Evolutionary conservation across 371 early-diverging fungal genomes (phyloP), one percentile per base, ranked within the genome.

Genomic region (Mucor plumbeus): DNA sequence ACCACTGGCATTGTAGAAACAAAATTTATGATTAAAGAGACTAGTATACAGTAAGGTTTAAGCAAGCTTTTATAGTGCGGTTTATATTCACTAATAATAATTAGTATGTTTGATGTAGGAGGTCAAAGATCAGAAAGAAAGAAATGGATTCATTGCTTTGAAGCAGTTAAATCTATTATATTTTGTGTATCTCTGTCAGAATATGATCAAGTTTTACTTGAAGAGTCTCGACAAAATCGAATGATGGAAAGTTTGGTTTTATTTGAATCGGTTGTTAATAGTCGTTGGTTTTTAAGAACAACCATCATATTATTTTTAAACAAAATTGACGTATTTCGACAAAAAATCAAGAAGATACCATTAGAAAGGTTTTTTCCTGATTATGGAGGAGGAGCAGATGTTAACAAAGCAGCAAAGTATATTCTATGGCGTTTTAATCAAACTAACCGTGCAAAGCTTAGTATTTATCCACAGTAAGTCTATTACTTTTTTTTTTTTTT

Each of bases 61-160:
- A 4, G 8, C 5, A 11, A 11, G 19, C 0, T 26, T 11, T 38
- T 38, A 38, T 38, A 1, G 13, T 53, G 53, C 3, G 47, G 19
- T 47, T 7, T 19, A 19, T 7, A 9, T 8, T 26, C 3, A 11
- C 38, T 38, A 38, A 38, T 38, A 38, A 38, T 1, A 5, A 13
- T 53, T 47, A 92, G 94, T 53, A 89, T 90, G 89, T 89, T 89
- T 73, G 90, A 90, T 70, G 90, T 90, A 1, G 90, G 90, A 19
- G 90, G 90, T 5, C 91, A 90, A 43, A 84, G 94, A 40, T 90
- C 90, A 40, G 93, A 93, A 73, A 84, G 97, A 65, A 95, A 92
- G 68, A 95, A 95, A 75, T 96, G 97, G 97, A 91, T 93, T 58
- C 95, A 95, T 59, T 95, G 94, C 68, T 91, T 95, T 86, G 88